Base-by-base conservation (phyloP, 1,139 yeast species). In the Suhomyces choctaworum region DNA sequence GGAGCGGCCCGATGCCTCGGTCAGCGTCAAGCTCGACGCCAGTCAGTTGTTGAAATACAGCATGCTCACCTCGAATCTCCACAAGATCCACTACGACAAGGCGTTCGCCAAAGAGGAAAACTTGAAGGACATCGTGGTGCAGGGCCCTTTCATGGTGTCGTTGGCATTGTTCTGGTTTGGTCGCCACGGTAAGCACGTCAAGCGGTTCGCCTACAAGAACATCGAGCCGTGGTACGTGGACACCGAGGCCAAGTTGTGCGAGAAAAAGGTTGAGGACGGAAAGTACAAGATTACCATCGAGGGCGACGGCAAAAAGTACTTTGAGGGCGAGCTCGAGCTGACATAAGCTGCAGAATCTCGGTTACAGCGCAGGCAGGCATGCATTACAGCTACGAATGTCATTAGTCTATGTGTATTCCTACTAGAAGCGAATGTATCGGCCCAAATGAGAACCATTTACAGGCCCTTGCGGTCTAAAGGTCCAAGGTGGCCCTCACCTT, bases 71-170 rank as follows among this genome's bases (percentile, higher is more conserved):
- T 79, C 79, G 60, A 92, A 92, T 54, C 70, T 92, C 5, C 98
- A 92, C 56, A 73, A 75, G 39, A 86, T 92, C 27, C 98, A 92
- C 56, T 78, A 78, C 54, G 86, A 86, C 51, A 58, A 60, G 2
- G 48, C 47, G 1, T 86, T 86, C 52, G 70, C 85, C 16, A 37
- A 54, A 0, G 51, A 52, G 1, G 97, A 92, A 50, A 71, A 76
- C 0, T 74, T 87, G 32, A 79, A 82, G 0, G 68, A 68, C 25
- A 54, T 80, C 1, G 62, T 92, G 0, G 82, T 84, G 0, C 96
- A 86, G 29, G 98, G 96, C 0, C 97, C 97, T 0, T 64, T 89
- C 32, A 65, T 83, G 44, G 74, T 85, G 1, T 78, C 84, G 2
- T 46, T 85, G 27, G 45, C 77, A 12, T 53, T 85, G 27, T 73